A percentile compares a stretch with the other conserved stretches of the same genome.
Evolutionary conservation across 345 rosid species (phyloP).

Genomic region (Hibiscus mutabilis): DNA sequence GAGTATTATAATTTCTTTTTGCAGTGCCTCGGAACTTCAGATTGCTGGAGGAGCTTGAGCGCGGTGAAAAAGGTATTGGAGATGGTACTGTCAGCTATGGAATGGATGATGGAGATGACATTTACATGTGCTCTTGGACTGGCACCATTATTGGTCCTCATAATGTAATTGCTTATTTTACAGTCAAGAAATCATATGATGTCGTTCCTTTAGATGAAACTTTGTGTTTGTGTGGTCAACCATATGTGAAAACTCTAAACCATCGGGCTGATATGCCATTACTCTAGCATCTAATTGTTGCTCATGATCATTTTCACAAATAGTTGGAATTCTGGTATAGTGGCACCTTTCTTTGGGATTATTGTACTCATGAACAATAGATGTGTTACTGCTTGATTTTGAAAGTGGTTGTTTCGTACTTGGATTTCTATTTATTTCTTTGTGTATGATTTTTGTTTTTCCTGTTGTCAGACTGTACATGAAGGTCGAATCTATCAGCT

Average conservation of each 20-base stretch:
- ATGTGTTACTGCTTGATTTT: neutral
- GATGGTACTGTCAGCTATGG: slow-evolving; percentile 94
- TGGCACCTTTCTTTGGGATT: neutral
- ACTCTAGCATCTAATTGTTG: neutral
- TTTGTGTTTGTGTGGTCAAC: neutral
- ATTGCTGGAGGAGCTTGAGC: slow-evolving; percentile 85
- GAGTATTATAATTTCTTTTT: neutral
- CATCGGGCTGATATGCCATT: neutral
- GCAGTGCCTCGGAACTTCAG: slow-evolving; percentile 81
- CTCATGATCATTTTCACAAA: neutral
- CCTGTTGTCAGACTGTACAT: slow-evolving; percentile 63
- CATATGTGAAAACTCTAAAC: no score
- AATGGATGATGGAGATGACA: slow-evolving; percentile 90
- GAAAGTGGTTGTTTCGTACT: neutral
- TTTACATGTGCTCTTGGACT: slow-evolving; percentile 89
- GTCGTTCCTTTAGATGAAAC: neutral
- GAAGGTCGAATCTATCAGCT: slow-evolving; percentile 93
- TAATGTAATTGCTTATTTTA: slow-evolving; percentile 47
- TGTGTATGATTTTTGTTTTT: neutral
- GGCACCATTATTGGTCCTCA: slow-evolving; percentile 88
- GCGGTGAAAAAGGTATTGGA: slow-evolving; percentile 89
- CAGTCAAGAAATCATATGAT: neutral
- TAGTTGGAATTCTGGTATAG: neutral
- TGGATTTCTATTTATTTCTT: neutral
- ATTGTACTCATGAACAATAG: neutral